Conservation (phyloP, 1,284 basidiomycete genomes). For the Cutaneotrichosporon cyanovorans region DNA sequence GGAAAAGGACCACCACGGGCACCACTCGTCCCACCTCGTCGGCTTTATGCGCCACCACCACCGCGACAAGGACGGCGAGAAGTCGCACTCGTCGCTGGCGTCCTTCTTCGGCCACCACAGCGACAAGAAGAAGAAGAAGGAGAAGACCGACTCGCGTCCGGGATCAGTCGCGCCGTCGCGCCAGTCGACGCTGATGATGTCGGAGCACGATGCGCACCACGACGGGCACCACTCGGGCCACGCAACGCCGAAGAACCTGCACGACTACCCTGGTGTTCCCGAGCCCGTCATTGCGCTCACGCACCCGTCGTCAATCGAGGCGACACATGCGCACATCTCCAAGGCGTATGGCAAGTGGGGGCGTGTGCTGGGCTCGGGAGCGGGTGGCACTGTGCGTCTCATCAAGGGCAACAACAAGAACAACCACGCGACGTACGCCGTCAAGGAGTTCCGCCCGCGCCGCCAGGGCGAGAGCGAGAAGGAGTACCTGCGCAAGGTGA, state of each 20-base stretch:
- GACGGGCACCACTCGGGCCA: slow-evolving; percentile 24
- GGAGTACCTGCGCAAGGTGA: slow-evolving; percentile 99
- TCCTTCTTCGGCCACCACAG: slow-evolving; percentile 44
- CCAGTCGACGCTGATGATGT: slow-evolving; percentile 29
- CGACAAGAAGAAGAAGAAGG: slow-evolving; percentile 37
- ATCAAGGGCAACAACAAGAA: slow-evolving; percentile 79
- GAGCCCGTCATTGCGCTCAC: slow-evolving; percentile 41
- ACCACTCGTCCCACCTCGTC: slow-evolving; percentile 43
- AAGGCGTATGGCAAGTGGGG: slow-evolving; percentile 99
- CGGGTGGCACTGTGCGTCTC: slow-evolving; percentile 92
- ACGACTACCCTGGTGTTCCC: slow-evolving; percentile 41
- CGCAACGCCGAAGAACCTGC: slow-evolving; percentile 34
- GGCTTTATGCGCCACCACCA: slow-evolving; percentile 47
- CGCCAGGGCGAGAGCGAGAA: slow-evolving; percentile 80
- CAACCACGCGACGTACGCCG: slow-evolving; percentile 79
- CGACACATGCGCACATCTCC: slow-evolving; percentile 81
- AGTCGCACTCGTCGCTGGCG: slow-evolving; percentile 42
- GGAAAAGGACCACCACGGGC: slow-evolving; percentile 25
- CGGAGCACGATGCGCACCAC: slow-evolving; percentile 14
- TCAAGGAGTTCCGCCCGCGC: slow-evolving; percentile 93
- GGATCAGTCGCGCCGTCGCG: slow-evolving; percentile 33
- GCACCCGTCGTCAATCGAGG: slow-evolving; percentile 56
- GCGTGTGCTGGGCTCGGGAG: slow-evolving; percentile 86
- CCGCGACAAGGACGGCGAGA: slow-evolving; percentile 44
- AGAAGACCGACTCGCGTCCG: slow-evolving; percentile 24